Evolutionary conservation across 768 basidiomycete genomes (phyloP).

Genomic region (Xerocomus brunneocitrinus): DNA sequence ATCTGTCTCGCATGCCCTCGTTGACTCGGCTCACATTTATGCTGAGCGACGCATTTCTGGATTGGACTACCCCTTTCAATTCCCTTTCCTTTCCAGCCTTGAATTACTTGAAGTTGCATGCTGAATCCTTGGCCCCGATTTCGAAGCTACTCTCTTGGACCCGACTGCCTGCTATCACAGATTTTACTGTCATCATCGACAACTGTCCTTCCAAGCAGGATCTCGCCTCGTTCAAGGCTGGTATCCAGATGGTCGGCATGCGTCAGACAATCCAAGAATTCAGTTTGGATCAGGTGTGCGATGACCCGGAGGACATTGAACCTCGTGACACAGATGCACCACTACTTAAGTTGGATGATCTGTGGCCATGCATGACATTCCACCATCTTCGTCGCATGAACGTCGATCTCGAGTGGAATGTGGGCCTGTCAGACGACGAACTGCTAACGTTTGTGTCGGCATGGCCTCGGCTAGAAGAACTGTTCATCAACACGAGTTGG

Average conservation of each 20-base stretch:
- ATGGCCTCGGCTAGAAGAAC: conserved; percentile 7
- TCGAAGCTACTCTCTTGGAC: neutral
- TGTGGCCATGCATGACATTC: neutral
- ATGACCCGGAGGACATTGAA: no score
- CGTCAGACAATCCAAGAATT: neutral
- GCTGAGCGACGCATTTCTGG: neutral
- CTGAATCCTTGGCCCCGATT: neutral
- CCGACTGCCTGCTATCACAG: neutral
- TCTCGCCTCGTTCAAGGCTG: neutral
- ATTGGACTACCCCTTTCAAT: neutral
- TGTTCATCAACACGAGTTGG: conserved; percentile 5
- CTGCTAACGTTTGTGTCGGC: neutral
- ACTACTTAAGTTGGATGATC: neutral
- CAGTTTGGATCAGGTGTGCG: neutral
- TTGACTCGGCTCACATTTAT: neutral
- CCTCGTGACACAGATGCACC: neutral
- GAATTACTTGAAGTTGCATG: neutral
- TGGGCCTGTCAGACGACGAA: neutral
- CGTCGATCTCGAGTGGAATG: neutral
- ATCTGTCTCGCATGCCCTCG: neutral
- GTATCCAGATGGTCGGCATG: neutral
- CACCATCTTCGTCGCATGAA: neutral
- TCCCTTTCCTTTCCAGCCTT: neutral
- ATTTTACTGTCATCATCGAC: neutral
- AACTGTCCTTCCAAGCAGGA: neutral